Base-by-base conservation (phyloP, 2,329 filamentous ascomycete species). In the Paradendryphiella salina region DNA sequence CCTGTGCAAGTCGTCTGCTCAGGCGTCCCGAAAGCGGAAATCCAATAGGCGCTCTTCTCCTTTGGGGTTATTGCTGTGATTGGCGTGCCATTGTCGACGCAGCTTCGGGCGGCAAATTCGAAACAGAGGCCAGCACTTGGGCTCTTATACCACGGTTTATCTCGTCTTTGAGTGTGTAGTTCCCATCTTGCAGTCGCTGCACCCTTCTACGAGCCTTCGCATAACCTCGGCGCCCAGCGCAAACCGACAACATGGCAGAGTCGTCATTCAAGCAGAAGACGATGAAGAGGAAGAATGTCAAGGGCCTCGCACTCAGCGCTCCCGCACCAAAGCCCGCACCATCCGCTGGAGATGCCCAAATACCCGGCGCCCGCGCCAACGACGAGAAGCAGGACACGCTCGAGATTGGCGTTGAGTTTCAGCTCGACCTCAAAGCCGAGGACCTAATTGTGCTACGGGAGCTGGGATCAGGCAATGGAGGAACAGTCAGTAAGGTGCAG, bases 271-370 rank as follows among this genome's bases (percentile, higher is more conserved):
- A 85, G 72, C 79, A 82, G 50, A 80, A 83, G 72, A 95, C 94
- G 56, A 88, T 99, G 86, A 97, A 96, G 86, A 88, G 93, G 81
- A 96, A 97, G 84, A 99, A 99, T 74, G 88, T 96, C 75, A 97
- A 97, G 79, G 93, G 92, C 31, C 86, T 99, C 42, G 92, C 91
- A 61, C 81, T 99, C 70, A 92, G 85, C 67, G 86, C 89, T 41
- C 85, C 88, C 18, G 82, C 88, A 38, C 87, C 90, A 34, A 90
- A 90, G 59, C 68, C 79, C 56, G 79, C 84, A 46, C 86, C 89
- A 23, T 87, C 89, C 37, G 88, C 90, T 65, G 86, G 85, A 53
- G 89, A 87, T 68, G 72, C 80, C 38, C 84, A 85, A 66, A 76
- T 82, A 46, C 81, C 84, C 7, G 84, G 83, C 21, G 79, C 82